These are phyloP conservation scores for Fusarium chlamydosporum DNA, from an alignment of 2,329 filamentous ascomycete genomes.

Conservation along the genomic window DNA sequence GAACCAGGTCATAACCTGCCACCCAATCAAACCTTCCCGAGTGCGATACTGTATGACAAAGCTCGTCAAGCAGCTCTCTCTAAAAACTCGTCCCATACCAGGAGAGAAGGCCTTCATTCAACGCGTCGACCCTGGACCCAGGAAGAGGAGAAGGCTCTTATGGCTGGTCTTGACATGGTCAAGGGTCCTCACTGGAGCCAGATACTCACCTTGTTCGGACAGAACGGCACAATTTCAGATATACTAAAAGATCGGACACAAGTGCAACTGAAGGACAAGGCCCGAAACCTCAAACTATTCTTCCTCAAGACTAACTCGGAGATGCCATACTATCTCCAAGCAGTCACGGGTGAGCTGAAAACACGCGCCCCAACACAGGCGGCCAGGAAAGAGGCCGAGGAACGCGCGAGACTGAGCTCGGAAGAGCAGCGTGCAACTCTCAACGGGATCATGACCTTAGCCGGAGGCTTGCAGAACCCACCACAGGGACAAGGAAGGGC, in stretches of 20 bases:
- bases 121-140: conserved; percentile 86
- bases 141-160: conserved; percentile 90
- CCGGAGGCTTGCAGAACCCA: conserved; percentile 65
- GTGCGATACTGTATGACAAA: conserved; percentile 69
- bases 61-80: conserved; percentile 71
- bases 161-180: conserved; percentile 88
- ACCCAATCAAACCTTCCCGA: conserved; percentile 70
- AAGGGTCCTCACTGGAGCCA: conserved; percentile 95
- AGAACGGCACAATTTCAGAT: conserved; percentile 82
- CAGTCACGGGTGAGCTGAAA: conserved; percentile 90
- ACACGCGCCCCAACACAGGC: conserved; percentile 83
- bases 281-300: conserved; percentile 89
- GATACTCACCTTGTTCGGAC: conserved; percentile 86
- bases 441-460: conserved; percentile 72
- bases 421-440: conserved; percentile 72
- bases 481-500: conserved; percentile 52
- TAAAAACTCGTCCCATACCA: conserved; percentile 68
- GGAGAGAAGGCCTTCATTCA: conserved; percentile 70
- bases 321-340: conserved; percentile 88
- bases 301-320: conserved; percentile 93
- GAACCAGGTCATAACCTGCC: conserved; percentile 61
- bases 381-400: conserved; percentile 77
- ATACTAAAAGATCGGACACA: conserved; percentile 90
- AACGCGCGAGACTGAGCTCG: conserved; percentile 70
- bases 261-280: conserved; percentile 93